Evolutionary conservation across 768 basidiomycete species (phyloP).

Genomic region (Bullera alba): DNA sequence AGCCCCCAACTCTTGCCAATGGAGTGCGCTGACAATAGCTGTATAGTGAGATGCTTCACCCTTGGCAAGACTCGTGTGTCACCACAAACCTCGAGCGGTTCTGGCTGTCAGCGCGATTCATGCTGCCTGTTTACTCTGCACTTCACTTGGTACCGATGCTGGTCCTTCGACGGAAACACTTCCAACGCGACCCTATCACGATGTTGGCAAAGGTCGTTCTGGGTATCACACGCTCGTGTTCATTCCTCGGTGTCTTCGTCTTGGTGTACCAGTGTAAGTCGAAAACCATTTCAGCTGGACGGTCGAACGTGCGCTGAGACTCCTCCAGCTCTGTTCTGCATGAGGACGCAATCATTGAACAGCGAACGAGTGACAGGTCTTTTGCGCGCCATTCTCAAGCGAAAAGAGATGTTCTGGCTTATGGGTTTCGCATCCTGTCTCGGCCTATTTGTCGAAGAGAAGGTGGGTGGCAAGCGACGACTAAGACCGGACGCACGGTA

Average conservation of each 20-base stretch:
- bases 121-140: constrained; percentile 63
- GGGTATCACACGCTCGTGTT: constrained; percentile 74
- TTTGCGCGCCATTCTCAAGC: constrained; percentile 56
- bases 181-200: constrained; percentile 59
- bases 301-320: no score
- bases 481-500: no score
- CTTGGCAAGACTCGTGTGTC: constrained; percentile 59
- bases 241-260: constrained; percentile 79
- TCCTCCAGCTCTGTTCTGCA: constrained; percentile 21
- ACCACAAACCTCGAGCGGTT: constrained; percentile 64
- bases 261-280: constrained; percentile 68
- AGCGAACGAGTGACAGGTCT: constrained; percentile 44
- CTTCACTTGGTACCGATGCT: constrained; percentile 82
- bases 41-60: constrained; percentile 66
- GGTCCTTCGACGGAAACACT: constrained; percentile 66
- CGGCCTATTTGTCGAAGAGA: constrained; percentile 78
- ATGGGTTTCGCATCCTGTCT: constrained; percentile 68
- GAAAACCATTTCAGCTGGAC: background rate
- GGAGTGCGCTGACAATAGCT: background rate
- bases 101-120: constrained; percentile 47
- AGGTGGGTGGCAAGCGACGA: constrained; percentile 44
- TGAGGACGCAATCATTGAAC: constrained; percentile 23
- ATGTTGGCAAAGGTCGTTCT: constrained; percentile 61
- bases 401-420: constrained; percentile 66
- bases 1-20: background rate